A percentile compares a stretch with the other conserved stretches of the same genome.
phyloP scores from a whole-genome alignment of 2,329 filamentous ascomycete species.

The Mycosphaerella arachidis region DNA sequence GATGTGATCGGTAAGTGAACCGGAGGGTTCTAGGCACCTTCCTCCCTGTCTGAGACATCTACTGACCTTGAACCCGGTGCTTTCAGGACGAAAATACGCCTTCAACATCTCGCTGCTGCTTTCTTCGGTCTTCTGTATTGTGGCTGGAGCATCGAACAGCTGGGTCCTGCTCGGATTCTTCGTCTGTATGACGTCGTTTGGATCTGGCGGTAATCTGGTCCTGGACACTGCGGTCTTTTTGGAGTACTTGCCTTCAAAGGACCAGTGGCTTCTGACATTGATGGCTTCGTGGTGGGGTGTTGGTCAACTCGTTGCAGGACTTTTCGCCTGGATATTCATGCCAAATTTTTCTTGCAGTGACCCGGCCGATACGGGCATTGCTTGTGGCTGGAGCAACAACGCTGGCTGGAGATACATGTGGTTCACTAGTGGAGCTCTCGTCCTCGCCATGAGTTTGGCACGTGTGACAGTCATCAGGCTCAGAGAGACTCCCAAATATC shows the following conservation, averaged over 20 bases:
- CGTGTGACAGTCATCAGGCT: constrained; percentile 53
- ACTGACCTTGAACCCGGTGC: too few species aligned
- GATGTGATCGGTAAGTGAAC: constrained; percentile 70
- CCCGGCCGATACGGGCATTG: constrained; percentile 36
- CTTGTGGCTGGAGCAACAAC: constrained; percentile 50
- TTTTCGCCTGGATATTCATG: constrained; percentile 53
- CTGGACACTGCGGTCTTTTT: constrained; percentile 59
- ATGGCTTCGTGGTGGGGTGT: constrained; percentile 56
- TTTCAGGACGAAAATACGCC: constrained; percentile 59
- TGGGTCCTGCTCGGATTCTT: constrained; percentile 64
- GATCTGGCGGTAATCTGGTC: constrained; percentile 60
- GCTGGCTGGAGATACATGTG: constrained; percentile 56
- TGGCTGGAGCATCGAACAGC: constrained; percentile 63
- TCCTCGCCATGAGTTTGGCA: constrained; percentile 50
- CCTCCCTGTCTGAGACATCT: too few species aligned
- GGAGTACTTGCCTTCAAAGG: constrained; percentile 53
- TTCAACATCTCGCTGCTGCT: constrained; percentile 65
- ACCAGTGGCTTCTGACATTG: constrained; percentile 63
- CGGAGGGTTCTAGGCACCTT: too few species aligned
- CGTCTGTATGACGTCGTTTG: constrained; percentile 59
- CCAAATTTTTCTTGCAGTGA: constrained; percentile 47
- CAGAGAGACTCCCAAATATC: constrained; percentile 54
- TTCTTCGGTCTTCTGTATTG: constrained; percentile 57
- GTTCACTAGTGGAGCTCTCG: constrained; percentile 50
- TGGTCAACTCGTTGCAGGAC: constrained; percentile 48